Percentiles rank a stretch among this genome's conserved stretches.
phyloP scores from a whole-genome alignment of 345 rosid genomes.

The Erodium maritimum region DNA sequence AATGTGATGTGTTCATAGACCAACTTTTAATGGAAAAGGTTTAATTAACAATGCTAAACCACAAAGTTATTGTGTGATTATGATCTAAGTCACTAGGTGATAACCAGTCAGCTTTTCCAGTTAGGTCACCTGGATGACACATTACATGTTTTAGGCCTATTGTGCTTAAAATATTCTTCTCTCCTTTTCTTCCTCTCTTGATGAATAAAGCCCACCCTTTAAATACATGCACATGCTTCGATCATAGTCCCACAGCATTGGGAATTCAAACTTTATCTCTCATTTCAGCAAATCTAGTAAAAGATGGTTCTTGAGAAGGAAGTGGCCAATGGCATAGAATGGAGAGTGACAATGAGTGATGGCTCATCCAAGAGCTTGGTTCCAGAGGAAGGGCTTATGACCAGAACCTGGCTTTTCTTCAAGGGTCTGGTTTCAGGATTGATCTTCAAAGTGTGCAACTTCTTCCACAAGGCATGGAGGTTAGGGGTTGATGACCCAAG shows the following conservation, averaged over 20 bases:
- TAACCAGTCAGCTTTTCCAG: neutral
- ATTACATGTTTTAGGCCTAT: too few relatives aligned
- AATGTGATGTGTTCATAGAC: conserved; percentile 8
- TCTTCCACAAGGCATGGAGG: conserved; percentile 22
- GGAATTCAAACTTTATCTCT: neutral
- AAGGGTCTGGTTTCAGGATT: conserved; percentile 11
- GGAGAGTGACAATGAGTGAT: conserved; percentile 34
- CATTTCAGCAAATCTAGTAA: neutral
- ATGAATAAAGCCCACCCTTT: neutral
- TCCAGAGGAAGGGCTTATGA: conserved; percentile 12
- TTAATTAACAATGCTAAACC: conserved; percentile 1
- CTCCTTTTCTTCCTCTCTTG: too few relatives aligned
- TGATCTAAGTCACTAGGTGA: neutral
- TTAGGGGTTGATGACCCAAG: conserved; percentile 28
- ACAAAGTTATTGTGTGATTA: neutral
- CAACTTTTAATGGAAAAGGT: conserved; percentile 16
- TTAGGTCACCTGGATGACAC: neutral
- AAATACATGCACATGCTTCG: neutral
- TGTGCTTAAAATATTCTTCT: too few relatives aligned
- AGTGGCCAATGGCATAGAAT: conserved; percentile 18
- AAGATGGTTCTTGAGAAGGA: conserved; percentile 19
- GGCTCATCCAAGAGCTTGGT: conserved; percentile 28
- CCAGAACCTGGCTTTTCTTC: conserved; percentile 17
- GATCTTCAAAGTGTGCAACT: conserved; percentile 14
- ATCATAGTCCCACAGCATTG: neutral